Base-by-base conservation (phyloP, 768 basidiomycete species). In the Hypholoma sublateritium region DNA sequence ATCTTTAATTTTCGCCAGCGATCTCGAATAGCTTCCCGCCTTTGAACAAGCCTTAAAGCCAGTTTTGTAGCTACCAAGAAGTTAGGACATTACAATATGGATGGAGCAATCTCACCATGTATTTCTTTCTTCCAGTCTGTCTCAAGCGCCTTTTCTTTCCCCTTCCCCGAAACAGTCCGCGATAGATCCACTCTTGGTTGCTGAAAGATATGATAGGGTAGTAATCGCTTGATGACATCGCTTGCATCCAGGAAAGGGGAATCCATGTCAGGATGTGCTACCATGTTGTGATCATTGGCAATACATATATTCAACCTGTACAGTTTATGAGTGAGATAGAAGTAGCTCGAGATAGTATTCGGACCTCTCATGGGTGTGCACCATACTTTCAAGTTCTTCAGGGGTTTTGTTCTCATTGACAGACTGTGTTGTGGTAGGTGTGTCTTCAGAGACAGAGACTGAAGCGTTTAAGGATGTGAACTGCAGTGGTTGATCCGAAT, bases 141-240 rank as follows among this genome's bases (percentile, higher is more conserved):
- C 28, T 69, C 68, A 16, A 69, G 75, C 3, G 82, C 87, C 62
- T 82, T 89, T 56, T 76, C 78, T 66, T 91, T 91, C 12, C 86
- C 85, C 67, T 89, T 89, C 48, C 67, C 61, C 32, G 76, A 66
- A 25, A 64, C 59, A 50, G 74, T 21, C 11, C 53, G 21, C 34
- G 72, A 69, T 60, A 90, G 61, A 61, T 93, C 91, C 44, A 87
- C 85, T 55, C 71, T 72, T 0, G 90, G 90, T 57, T 90, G 87
- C 60, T 88, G 88, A 61, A 87, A 91, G 49, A 93, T 71, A 65
- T 93, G 91, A 63, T 90, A 93, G 0, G 91, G 90, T 19, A 93
- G 74, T 19, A 93, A 76, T 49, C 90, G 80, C n/a, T 82, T 79
- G 21, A 91, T 76, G 2, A 77, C 86, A 65, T 93, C 91, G 5